Conservation (phyloP, 768 basidiomycete species). For the Cantharellus cinnabarinus region DNA sequence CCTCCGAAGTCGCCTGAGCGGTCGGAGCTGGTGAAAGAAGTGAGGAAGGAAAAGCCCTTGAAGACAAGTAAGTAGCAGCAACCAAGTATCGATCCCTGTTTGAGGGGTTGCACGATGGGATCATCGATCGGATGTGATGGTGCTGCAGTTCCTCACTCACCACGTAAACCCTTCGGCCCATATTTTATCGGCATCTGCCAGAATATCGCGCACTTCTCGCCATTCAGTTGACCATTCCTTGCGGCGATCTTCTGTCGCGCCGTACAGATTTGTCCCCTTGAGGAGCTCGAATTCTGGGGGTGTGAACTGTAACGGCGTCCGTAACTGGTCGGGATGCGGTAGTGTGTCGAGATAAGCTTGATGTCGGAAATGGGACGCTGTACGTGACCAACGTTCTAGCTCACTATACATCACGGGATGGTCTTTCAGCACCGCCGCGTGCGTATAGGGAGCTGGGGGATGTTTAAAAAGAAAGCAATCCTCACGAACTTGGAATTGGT, state of each 20-base stretch:
- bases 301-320: constrained; percentile 59
- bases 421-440: not conserved
- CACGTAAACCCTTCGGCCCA: constrained; percentile 44
- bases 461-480: not conserved
- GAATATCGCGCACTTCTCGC: constrained; percentile 27
- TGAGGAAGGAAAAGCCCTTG: constrained; percentile 77
- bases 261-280: constrained; percentile 60
- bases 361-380: constrained; percentile 13
- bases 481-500: not conserved
- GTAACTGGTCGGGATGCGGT: constrained; percentile 33
- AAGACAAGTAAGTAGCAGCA: constrained; percentile 60
- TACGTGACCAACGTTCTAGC: not conserved
- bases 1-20: constrained; percentile 22
- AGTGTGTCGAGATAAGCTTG: constrained; percentile 45
- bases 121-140: not conserved
- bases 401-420: not conserved
- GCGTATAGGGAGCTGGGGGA: not conserved
- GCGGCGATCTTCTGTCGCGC: constrained; percentile 50
- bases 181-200: constrained; percentile 18
- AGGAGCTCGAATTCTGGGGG: constrained; percentile 40
- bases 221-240: constrained; percentile 45
- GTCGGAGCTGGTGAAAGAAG: constrained; percentile 41
- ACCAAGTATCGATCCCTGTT: constrained; percentile 50
- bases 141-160: constrained; percentile 20
- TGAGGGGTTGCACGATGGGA: not conserved